These are phyloP conservation scores for Chenopodium quinoa DNA, from an alignment of 148 eudicot genomes.

Conservation along the genomic window DNA sequence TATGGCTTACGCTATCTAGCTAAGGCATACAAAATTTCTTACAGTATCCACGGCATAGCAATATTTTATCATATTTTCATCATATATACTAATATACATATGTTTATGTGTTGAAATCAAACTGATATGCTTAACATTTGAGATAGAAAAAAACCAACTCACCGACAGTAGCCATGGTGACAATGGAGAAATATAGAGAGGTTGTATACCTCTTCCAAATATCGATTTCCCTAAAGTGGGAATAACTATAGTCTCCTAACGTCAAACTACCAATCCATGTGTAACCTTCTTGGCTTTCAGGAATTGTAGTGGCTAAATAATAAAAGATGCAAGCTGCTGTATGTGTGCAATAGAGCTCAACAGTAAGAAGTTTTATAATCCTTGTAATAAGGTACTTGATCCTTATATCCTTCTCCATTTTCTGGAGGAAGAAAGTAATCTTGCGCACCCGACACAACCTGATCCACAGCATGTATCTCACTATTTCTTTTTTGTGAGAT, in stretches of 20 bases:
- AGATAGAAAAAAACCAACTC: conserved; percentile 27
- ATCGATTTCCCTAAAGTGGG: conserved; percentile 77
- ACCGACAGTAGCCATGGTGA: conserved; percentile 98
- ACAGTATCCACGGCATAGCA: no score
- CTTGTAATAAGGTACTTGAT: conserved; percentile 74
- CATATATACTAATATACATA: no score
- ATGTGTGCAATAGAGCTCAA: conserved; percentile 92
- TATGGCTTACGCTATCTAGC: no score
- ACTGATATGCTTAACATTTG: background rate
- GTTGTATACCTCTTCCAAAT: conserved; percentile 71
- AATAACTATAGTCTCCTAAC: conserved; percentile 77
- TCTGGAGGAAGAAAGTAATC: conserved; percentile 48
- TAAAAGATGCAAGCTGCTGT: conserved; percentile 98
- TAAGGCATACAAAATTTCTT: no score
- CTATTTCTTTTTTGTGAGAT: conserved; percentile 53
- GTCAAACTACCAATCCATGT: conserved; percentile 97
- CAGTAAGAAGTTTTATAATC: conserved; percentile 72
- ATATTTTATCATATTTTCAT: no score
- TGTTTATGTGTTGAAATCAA: background rate
- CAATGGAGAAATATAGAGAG: conserved; percentile 85
- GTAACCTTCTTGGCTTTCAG: conserved; percentile 69
- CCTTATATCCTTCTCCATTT: conserved; percentile 90
- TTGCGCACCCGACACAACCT: conserved; percentile 74
- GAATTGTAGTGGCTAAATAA: conserved; percentile 82
- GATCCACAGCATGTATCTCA: conserved; percentile 77